Evolutionary conservation across 1,139 yeast genomes (phyloP).

Genomic region (Candida dubliniensis): DNA sequence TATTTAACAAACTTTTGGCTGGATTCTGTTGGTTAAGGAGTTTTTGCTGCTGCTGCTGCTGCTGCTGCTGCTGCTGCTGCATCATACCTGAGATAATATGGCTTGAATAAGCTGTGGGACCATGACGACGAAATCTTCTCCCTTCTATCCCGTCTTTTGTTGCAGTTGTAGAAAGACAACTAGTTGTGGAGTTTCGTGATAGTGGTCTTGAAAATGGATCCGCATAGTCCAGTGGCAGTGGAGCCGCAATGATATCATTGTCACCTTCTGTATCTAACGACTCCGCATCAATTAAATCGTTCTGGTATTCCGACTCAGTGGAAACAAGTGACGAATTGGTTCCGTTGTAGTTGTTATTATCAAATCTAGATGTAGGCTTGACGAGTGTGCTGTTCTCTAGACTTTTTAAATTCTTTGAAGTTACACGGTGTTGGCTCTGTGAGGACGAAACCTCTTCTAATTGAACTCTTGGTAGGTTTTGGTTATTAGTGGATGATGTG

Average conservation of each 20-base stretch:
- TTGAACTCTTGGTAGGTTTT: constrained; percentile 6
- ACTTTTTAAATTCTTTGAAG: constrained; percentile 22
- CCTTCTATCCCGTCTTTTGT: constrained; percentile 76
- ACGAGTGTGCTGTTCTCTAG: constrained; percentile 8
- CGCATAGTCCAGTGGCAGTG: constrained; percentile 5
- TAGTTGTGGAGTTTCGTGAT: constrained; percentile 61
- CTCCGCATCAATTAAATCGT: constrained; percentile 8
- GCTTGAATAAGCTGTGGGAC: constrained; percentile 38
- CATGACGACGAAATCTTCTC: constrained; percentile 48
- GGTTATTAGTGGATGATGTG: constrained; percentile 1
- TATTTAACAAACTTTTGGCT: not conserved
- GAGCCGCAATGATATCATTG: not conserved
- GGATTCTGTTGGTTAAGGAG: not conserved
- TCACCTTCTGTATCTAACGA: constrained; percentile 3
- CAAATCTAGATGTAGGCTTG: not conserved
- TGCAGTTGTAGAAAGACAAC: constrained; percentile 69
- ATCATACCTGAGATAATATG: constrained; percentile 36
- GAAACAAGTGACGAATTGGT: constrained; percentile 31
- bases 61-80: constrained; percentile 21
- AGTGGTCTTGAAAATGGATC: constrained; percentile 49
- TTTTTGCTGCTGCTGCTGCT: constrained; percentile 5
- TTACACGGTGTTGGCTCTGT: constrained; percentile 22
- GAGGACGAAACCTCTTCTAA: constrained; percentile 12
- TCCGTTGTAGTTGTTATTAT: constrained; percentile 6
- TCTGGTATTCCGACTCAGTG: constrained; percentile 27